A percentile compares a stretch with the other conserved stretches of the same genome.
Conservation (phyloP, 208 protist genomes). For the Porcisia hertigi region DNA sequence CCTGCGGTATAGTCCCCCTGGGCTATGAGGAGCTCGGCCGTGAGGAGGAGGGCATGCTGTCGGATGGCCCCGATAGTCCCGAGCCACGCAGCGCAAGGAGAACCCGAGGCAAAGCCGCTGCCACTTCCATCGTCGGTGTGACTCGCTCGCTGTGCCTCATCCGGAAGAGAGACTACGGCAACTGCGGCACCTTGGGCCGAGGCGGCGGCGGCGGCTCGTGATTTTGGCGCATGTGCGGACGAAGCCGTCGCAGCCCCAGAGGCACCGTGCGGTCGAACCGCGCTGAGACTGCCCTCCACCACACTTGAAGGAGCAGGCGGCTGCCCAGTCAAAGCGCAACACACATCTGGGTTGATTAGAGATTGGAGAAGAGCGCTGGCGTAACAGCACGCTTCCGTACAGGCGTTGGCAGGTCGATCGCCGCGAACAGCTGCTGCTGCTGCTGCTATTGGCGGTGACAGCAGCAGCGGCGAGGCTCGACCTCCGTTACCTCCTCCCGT, state of each 20-base stretch:
- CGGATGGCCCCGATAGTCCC: constrained; percentile 21
- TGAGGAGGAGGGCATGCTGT: constrained; percentile 21
- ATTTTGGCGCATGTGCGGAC: neutral
- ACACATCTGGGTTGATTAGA: constrained; percentile 31
- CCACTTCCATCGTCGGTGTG: neutral
- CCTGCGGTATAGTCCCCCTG: constrained; percentile 30
- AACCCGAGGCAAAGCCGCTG: neutral
- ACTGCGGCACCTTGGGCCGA: neutral
- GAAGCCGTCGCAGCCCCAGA: neutral
- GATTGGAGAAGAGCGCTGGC: constrained; percentile 52
- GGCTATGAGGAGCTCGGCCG: constrained; percentile 19
- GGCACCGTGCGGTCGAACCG: neutral
- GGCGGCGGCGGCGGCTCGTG: neutral
- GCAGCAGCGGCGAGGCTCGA: neutral
- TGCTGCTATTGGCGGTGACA: too few species aligned
- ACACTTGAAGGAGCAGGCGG: neutral
- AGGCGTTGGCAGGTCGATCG: constrained; percentile 45
- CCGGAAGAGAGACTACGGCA: neutral
- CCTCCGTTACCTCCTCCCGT: neutral
- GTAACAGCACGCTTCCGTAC: constrained; percentile 50
- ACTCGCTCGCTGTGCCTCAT: neutral
- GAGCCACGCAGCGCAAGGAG: constrained; percentile 4
- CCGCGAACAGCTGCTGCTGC: neutral
- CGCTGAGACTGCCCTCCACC: neutral
- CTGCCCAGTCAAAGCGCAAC: constrained; percentile 14